These are phyloP conservation scores for Diaporthe amygdali DNA, from an alignment of 2,329 filamentous ascomycete genomes.

Conservation along the genomic window DNA sequence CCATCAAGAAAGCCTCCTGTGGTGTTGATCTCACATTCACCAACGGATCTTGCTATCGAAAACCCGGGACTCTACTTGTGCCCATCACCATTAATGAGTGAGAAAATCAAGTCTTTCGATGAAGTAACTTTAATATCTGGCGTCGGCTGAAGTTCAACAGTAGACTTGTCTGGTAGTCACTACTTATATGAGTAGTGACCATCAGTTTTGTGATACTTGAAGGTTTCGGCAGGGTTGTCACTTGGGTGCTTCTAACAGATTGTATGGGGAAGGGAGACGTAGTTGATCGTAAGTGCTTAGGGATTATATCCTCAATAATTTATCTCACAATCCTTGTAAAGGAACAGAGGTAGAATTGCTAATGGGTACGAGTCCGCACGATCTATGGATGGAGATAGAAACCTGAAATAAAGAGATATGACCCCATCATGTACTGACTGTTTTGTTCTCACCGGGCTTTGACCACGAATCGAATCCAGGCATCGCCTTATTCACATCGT, in stretches of 20 bases:
- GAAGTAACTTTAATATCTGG: too few species aligned
- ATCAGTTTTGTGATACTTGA: not conserved
- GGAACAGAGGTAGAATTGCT: too few species aligned
- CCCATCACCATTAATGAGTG: not conserved
- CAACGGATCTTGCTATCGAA: not conserved
- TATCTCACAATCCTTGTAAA: not conserved
- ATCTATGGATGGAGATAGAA: not conserved
- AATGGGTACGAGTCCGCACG: too few species aligned
- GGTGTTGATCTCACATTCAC: not conserved
- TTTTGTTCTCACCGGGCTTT: not conserved
- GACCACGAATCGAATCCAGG: conserved; percentile 27
- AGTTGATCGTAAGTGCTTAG: not conserved
- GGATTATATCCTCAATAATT: not conserved
- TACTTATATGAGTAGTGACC: not conserved
- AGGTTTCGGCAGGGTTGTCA: not conserved
- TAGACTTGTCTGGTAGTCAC: not conserved
- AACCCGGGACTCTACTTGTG: not conserved
- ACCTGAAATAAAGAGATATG: not conserved
- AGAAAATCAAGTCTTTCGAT: not conserved
- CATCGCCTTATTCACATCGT: conserved; percentile 32
- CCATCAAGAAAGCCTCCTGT: conserved; percentile 12
- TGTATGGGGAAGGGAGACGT: too few species aligned
- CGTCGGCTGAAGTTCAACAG: too few species aligned
- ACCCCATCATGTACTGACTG: not conserved
- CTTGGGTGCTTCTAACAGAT: too few species aligned